Percentiles rank a stretch among this genome's conserved stretches.
Conservation (phyloP, 1,284 basidiomycete genomes). For the Entoloma clypeatum region DNA sequence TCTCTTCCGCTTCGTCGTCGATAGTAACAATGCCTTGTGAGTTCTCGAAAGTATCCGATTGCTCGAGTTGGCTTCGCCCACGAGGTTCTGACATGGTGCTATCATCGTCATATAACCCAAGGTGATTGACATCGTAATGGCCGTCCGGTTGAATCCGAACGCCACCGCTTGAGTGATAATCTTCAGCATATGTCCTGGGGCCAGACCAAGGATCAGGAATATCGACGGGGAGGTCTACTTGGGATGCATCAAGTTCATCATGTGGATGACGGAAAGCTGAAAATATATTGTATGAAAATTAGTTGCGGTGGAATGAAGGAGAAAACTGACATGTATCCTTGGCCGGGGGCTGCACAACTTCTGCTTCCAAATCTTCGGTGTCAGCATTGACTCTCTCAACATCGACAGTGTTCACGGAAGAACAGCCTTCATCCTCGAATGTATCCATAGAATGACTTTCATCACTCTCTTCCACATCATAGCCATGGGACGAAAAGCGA, state of each 20-base stretch:
- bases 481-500: too few species aligned
- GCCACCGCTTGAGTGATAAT: conserved; percentile 43
- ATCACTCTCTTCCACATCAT: conserved; percentile 11
- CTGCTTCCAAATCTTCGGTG: conserved; percentile 6
- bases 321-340: conserved; percentile 24
- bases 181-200: conserved; percentile 48
- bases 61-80: too few species aligned
- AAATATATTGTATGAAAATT: background rate
- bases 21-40: background rate
- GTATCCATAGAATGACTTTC: conserved; percentile 11
- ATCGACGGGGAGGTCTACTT: conserved; percentile 24
- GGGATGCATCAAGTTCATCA: background rate
- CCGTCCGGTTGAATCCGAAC: conserved; percentile 17
- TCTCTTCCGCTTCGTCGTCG: too few species aligned
- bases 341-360: conserved; percentile 24
- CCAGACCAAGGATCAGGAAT: conserved; percentile 49
- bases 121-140: conserved; percentile 22
- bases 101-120: conserved; percentile 24
- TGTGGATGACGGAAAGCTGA: conserved; percentile 28
- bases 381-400: conserved; percentile 6
- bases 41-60: conserved; percentile 5
- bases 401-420: conserved; percentile 6
- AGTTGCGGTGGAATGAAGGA: background rate
- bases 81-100: too few species aligned
- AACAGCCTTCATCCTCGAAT: conserved; percentile 16